A percentile compares a stretch with the other conserved stretches of the same genome.
These are phyloP conservation scores for Trichoderma lentiforme DNA, from an alignment of 2,329 filamentous ascomycete species.

Conservation along the genomic window DNA sequence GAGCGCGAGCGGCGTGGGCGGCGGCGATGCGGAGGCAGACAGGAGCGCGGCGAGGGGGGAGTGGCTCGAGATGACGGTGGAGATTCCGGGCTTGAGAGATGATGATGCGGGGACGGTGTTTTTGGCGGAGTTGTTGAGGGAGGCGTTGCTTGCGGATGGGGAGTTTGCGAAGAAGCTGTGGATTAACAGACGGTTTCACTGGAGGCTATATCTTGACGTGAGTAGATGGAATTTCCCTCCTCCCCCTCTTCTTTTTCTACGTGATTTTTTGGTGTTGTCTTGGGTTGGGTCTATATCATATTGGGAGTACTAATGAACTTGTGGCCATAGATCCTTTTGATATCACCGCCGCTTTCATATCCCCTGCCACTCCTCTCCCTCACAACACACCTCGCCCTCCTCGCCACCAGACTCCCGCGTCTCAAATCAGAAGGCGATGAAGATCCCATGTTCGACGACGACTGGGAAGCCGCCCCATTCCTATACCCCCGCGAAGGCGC, in stretches of 20 bases:
- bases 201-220: conserved; percentile 94
- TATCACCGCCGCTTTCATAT: conserved; percentile 90
- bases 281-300: background rate
- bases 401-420: conserved; percentile 78
- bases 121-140: conserved; percentile 80
- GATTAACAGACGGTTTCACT: conserved; percentile 92
- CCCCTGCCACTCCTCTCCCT: conserved; percentile 89
- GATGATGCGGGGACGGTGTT: conserved; percentile 89
- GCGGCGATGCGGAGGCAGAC: conserved; percentile 41
- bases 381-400: conserved; percentile 88
- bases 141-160: conserved; percentile 75
- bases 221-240: conserved; percentile 35
- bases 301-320: background rate
- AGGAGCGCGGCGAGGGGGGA: conserved; percentile 50
- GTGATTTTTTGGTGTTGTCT: background rate
- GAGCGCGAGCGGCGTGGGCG: conserved; percentile 31
- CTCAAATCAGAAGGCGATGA: conserved; percentile 89
- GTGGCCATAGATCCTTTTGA: conserved; percentile 73
- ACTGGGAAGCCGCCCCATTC: conserved; percentile 81
- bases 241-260: background rate
- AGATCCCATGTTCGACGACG: conserved; percentile 95
- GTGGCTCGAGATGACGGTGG: conserved; percentile 88
- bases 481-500: conserved; percentile 62
- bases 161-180: conserved; percentile 68
- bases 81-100: conserved; percentile 86